Percentiles rank a stretch among this genome's conserved stretches.
phyloP scores from a whole-genome alignment of 2,329 filamentous ascomycete species.

The Triangularia setosa region DNA sequence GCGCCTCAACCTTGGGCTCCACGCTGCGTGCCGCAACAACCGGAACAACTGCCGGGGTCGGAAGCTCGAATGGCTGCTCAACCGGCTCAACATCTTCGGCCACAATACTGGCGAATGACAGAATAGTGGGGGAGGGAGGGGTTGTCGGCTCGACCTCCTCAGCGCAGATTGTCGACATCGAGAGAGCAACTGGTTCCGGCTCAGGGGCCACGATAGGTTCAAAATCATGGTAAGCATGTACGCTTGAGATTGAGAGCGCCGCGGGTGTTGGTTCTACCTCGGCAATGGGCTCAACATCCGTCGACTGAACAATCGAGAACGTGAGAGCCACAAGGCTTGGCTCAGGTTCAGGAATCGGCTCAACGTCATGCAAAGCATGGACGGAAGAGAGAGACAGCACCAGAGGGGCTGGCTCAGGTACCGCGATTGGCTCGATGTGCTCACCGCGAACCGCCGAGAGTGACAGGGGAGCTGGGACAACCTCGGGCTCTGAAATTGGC shows the following conservation, averaged over 20 bases:
- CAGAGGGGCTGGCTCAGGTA: constrained; percentile 22
- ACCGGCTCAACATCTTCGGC: constrained; percentile 35
- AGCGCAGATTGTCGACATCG: constrained; percentile 17
- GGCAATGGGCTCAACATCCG: constrained; percentile 26
- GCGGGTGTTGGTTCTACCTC: constrained; percentile 13
- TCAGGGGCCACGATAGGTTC: constrained; percentile 29
- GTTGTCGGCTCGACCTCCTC: constrained; percentile 27
- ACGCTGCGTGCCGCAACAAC: constrained; percentile 19
- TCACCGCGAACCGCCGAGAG: constrained; percentile 20
- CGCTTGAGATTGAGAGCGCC: constrained; percentile 9
- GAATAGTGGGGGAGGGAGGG: constrained; percentile 17
- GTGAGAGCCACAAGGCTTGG: constrained; percentile 5
- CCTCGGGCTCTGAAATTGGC: constrained; percentile 30
- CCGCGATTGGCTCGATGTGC: constrained; percentile 27
- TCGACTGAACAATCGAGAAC: constrained; percentile 17
- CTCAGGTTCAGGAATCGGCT: constrained; percentile 30
- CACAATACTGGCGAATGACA: constrained; percentile 33
- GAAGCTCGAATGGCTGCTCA: constrained; percentile 19
- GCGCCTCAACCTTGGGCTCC: constrained; percentile 5
- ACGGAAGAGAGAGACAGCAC: constrained; percentile 14
- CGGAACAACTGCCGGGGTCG: constrained; percentile 11
- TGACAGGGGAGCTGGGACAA: constrained; percentile 15
- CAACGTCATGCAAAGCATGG: constrained; percentile 16
- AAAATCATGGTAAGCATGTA: constrained; percentile 4
- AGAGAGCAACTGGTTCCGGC: constrained; percentile 8